phyloP scores from a whole-genome alignment of 305 asterid species.

The Euphrasia arctica region DNA sequence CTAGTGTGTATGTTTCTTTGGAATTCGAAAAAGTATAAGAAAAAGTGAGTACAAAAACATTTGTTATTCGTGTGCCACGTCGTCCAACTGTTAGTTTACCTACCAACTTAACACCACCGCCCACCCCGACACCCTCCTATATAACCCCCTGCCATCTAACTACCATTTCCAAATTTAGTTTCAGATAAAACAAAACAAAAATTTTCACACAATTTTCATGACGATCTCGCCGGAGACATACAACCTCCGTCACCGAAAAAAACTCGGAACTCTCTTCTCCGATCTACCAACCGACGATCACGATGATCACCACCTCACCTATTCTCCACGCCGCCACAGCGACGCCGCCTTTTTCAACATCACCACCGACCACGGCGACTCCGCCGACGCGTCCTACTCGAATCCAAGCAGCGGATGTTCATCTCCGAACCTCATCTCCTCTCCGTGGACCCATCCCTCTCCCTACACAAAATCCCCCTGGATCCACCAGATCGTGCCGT shows the following conservation, averaged over 20 bases:
- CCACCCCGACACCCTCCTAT: too few relatives aligned
- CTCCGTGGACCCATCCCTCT: slow-evolving; percentile 76
- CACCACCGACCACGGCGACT: too few relatives aligned
- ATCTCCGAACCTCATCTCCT: slow-evolving; percentile 60
- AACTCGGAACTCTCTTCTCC: slow-evolving; percentile 41
- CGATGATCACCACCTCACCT: slow-evolving; percentile 16
- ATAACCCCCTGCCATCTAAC: too few relatives aligned
- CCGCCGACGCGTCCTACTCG: slow-evolving; percentile 22
- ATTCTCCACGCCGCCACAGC: slow-evolving; percentile 36
- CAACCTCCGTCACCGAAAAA: slow-evolving; percentile 36
- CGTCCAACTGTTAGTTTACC: too few relatives aligned
- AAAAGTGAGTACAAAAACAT: too few relatives aligned
- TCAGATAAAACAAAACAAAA: too few relatives aligned
- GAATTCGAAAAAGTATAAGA: too few relatives aligned
- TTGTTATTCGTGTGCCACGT: too few relatives aligned
- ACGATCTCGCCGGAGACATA: slow-evolving; percentile 31
- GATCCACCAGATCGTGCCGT: slow-evolving; percentile 39
- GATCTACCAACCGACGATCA: slow-evolving; percentile 26
- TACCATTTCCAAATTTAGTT: too few relatives aligned
- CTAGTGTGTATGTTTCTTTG: too few relatives aligned
- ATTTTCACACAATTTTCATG: too few relatives aligned
- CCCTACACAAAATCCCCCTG: slow-evolving; percentile 75
- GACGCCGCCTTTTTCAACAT: slow-evolving; percentile 22
- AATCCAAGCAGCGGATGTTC: slow-evolving; percentile 36
- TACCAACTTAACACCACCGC: too few relatives aligned